phyloP scores from a whole-genome alignment of 2,329 filamentous ascomycete species.

The Neoarthrinium moseri region DNA sequence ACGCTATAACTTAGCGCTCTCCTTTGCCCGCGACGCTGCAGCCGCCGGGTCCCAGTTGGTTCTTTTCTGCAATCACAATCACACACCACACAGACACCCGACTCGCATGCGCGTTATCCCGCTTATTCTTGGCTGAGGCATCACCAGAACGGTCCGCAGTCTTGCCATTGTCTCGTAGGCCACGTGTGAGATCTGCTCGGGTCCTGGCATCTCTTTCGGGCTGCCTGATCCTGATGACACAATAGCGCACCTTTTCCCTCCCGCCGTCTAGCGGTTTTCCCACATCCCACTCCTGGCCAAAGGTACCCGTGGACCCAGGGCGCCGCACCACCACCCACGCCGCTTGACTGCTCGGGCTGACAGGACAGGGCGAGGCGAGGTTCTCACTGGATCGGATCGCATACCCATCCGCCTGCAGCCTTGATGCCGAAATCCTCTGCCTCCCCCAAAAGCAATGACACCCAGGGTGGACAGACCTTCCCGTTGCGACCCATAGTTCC shows the following conservation, averaged over 20 bases:
- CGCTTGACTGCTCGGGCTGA: too few species aligned
- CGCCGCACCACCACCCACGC: too few species aligned
- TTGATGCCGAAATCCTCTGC: slow-evolving; percentile 17
- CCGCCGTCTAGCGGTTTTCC: too few species aligned
- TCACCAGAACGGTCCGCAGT: background rate
- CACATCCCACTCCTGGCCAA: too few species aligned
- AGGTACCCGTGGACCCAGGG: too few species aligned
- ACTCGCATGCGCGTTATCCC: background rate
- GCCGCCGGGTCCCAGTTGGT: background rate
- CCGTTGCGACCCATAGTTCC: slow-evolving; percentile 22
- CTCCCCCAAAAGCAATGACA: slow-evolving; percentile 12
- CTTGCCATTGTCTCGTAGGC: background rate
- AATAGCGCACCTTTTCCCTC: background rate
- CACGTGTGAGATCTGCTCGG: background rate
- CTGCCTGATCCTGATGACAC: slow-evolving; percentile 1
- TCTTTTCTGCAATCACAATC: background rate
- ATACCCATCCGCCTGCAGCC: slow-evolving; percentile 1
- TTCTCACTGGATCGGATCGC: background rate
- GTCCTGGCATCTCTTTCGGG: background rate
- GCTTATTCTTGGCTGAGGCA: background rate
- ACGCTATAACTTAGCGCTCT: background rate
- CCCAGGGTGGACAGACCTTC: slow-evolving; percentile 21
- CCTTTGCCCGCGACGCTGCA: background rate
- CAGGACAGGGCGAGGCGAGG: too few species aligned
- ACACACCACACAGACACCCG: background rate